Percentiles rank a stretch among this genome's conserved stretches.
phyloP scores from a whole-genome alignment of 345 rosid species.

The Melastoma malabathricum region DNA sequence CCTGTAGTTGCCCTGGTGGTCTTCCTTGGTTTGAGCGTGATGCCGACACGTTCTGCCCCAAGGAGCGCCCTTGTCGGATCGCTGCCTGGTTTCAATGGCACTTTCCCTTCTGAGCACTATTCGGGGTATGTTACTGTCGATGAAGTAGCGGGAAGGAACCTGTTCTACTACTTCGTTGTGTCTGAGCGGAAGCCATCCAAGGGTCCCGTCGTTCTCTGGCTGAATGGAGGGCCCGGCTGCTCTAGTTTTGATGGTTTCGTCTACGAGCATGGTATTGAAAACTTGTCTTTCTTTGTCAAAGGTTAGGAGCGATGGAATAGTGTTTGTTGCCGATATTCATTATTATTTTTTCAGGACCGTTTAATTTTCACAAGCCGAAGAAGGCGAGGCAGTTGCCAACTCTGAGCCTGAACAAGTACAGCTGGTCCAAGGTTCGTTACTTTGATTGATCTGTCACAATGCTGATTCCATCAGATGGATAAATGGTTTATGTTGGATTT shows the following conservation, averaged over 20 bases:
- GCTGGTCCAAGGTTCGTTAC: constrained; percentile 81
- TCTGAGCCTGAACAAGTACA: constrained; percentile 59
- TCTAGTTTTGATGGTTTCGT: constrained; percentile 91
- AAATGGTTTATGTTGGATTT: neutral
- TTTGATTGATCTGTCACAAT: too few relatives aligned
- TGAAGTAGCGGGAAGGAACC: constrained; percentile 31
- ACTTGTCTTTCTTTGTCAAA: neutral
- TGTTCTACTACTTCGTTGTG: constrained; percentile 71
- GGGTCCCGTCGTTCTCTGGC: constrained; percentile 89
- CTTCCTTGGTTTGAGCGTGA: neutral
- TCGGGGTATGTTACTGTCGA: constrained; percentile 36
- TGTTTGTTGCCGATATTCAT: neutral
- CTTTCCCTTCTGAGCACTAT: constrained; percentile 12
- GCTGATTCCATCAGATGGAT: too few relatives aligned
- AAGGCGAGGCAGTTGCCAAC: constrained; percentile 21
- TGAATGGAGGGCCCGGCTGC: constrained; percentile 96
- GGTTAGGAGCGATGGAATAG: neutral
- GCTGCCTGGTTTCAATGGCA: constrained; percentile 14
- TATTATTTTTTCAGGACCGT: constrained; percentile 67
- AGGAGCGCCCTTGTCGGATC: constrained; percentile 5
- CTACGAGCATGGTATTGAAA: constrained; percentile 56
- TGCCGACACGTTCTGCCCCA: constrained; percentile 6
- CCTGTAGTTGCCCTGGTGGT: neutral
- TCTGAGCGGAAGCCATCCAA: constrained; percentile 54
- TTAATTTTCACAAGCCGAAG: constrained; percentile 47